Conservation (phyloP, 352 stramenopile species). For the Phytophthora citrophthora region DNA sequence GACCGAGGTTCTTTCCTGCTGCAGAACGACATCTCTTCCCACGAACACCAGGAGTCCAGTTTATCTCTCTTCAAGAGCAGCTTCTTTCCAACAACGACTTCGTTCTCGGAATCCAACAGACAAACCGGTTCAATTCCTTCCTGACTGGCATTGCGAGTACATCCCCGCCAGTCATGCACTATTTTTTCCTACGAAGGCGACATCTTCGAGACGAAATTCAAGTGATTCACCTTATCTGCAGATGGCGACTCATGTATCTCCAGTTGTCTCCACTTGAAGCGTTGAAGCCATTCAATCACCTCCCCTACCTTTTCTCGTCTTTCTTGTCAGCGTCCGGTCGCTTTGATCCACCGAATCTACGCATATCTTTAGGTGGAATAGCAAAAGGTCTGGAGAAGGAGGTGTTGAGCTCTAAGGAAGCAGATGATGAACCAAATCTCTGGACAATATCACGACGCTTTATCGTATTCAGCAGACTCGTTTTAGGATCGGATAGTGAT, state of each 20-base stretch:
- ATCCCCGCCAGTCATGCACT: conserved; percentile 21
- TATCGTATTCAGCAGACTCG: conserved; percentile 16
- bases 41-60: conserved; percentile 45
- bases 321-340: conserved; percentile 20
- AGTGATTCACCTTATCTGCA: conserved; percentile 61
- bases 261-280: conserved; percentile 50
- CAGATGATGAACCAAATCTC: conserved; percentile 17
- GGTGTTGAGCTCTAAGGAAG: conserved; percentile 16
- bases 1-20: conserved; percentile 1
- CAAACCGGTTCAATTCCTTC: conserved; percentile 60
- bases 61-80: conserved; percentile 51
- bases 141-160: conserved; percentile 36
- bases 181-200: conserved; percentile 58
- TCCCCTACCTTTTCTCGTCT: conserved; percentile 47
- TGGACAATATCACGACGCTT: conserved; percentile 31
- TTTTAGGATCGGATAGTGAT: neutral
- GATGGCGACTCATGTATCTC: conserved; percentile 67
- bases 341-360: conserved; percentile 35
- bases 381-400: conserved; percentile 38
- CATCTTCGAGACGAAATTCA: conserved; percentile 45
- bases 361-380: conserved; percentile 39
- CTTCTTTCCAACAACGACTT: conserved; percentile 24
- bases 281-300: conserved; percentile 60
- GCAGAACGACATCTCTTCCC: conserved; percentile 32
- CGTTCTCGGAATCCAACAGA: conserved; percentile 47